A percentile compares a stretch with the other conserved stretches of the same genome.
Conservation (phyloP, 176 grass and related monocot genomes). For the Lolium multiflorum region DNA sequence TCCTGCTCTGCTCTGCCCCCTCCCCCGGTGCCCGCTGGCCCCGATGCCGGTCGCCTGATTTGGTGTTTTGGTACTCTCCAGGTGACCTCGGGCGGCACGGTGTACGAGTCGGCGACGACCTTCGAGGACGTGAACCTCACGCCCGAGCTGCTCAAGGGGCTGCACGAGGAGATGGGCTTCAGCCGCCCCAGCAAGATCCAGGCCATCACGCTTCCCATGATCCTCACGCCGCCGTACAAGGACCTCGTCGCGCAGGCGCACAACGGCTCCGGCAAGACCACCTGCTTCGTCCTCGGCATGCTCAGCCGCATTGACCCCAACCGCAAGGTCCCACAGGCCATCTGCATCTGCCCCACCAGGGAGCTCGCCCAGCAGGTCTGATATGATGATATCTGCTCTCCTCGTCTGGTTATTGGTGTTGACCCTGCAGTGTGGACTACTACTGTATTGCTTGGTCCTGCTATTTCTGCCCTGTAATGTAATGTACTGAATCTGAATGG, state of each 20-base stretch:
- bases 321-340: constrained; percentile 71
- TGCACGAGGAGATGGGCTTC: constrained; percentile 89
- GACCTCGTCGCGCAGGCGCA: constrained; percentile 96
- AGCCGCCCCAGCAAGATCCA: constrained; percentile 88
- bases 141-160: constrained; percentile 72
- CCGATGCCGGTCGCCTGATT: background rate
- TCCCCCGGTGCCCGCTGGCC: background rate
- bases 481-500: constrained; percentile 26
- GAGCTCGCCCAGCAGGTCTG: constrained; percentile 86
- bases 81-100: constrained; percentile 83
- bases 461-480: background rate
- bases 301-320: constrained; percentile 79
- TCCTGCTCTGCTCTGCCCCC: background rate
- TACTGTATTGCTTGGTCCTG: background rate
- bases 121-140: constrained; percentile 92
- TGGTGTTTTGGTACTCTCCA: constrained; percentile 28
- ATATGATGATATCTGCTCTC: too few species aligned
- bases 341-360: constrained; percentile 94
- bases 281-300: constrained; percentile 97
- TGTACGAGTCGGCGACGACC: constrained; percentile 80
- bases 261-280: constrained; percentile 95
- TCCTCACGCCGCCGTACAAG: constrained; percentile 80
- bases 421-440: background rate
- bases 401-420: background rate
- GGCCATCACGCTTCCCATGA: constrained; percentile 90